Evolutionary conservation across 2,329 filamentous ascomycete species (phyloP), one percentile per base, ranked within the genome.

Genomic region (Fusarium concolor): DNA sequence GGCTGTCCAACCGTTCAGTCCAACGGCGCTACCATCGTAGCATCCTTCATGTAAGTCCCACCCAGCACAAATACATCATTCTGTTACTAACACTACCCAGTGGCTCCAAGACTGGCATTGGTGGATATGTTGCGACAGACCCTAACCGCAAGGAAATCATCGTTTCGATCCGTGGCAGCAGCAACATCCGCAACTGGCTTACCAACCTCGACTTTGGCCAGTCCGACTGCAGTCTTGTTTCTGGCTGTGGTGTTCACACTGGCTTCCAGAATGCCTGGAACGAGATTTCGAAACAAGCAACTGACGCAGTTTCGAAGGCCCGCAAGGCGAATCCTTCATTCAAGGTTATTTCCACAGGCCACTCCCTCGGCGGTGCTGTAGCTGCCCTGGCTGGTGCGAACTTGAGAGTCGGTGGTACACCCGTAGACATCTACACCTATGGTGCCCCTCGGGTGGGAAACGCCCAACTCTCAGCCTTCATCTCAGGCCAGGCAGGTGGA

Each of bases 381-480:
- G 88, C 85, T 38, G 87, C 85, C 9, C 75, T 93, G 6, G 89
- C 83, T 0, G 86, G 83, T 0, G 86, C 84, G 1, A 82, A 86
- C 68, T 78, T 91, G 20, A 84, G 89, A 45, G 75, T 76, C 8
- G 72, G 75, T 11, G 87, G 85, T 41, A 77, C 79, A 60, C 67
- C 78, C 3, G 61, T 75, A 17, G 87, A 90, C 69, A 71, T 92
- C 42, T 91, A 89, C 82, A 89, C 86, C 2, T 93, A 86, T 78
- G 90, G 90, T 63, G 83, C 86, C 18, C 90, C 90, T 3, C 89
- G 89, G 44, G 83, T 89, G 18, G 90, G 89, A 62, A 89, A 90
- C 76, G 72, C 75, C 4, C 81, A 76, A 18, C 83, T 91, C 58
- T 83, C 83, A 53, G 74, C 80, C 51, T 89, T 83, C 73, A 80